Conservation (phyloP, 2,329 filamentous ascomycete genomes). For the Coniochaeta sp. region DNA sequence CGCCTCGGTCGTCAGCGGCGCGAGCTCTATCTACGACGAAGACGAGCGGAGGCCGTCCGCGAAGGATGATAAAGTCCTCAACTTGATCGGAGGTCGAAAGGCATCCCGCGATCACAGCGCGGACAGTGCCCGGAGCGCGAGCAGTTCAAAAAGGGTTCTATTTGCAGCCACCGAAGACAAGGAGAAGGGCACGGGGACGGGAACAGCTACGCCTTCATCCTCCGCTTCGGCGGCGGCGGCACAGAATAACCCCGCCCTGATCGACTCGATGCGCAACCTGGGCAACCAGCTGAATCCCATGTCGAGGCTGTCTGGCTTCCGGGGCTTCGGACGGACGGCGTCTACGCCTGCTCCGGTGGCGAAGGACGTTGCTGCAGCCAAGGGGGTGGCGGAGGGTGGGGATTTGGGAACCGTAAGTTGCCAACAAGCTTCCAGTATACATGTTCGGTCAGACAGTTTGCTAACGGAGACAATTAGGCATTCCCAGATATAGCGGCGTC, state of each 20-base stretch:
- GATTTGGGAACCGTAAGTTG: conserved; percentile 51
- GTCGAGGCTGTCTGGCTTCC: conserved; percentile 67
- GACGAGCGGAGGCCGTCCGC: conserved; percentile 15
- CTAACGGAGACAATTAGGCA: conserved; percentile 30
- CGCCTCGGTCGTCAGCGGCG: conserved; percentile 47
- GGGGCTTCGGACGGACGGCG: conserved; percentile 61
- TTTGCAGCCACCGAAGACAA: conserved; percentile 13
- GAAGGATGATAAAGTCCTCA: conserved; percentile 60
- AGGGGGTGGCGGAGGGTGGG: conserved; percentile 38
- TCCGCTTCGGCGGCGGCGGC: background rate
- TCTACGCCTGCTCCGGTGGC: conserved; percentile 29
- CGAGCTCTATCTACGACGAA: conserved; percentile 37
- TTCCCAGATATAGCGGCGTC: conserved; percentile 53
- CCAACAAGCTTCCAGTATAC: background rate
- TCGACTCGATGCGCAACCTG: conserved; percentile 77
- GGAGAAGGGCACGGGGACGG: conserved; percentile 26
- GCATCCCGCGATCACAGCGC: conserved; percentile 61
- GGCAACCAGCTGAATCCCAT: conserved; percentile 79
- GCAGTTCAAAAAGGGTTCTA: background rate
- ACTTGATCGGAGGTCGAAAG: conserved; percentile 63
- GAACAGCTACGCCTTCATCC: conserved; percentile 19
- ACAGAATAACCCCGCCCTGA: conserved; percentile 50
- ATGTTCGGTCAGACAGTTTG: background rate
- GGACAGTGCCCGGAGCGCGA: conserved; percentile 62
- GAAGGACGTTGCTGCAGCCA: conserved; percentile 9